These are phyloP conservation scores for Plasmodium yoelii DNA, from an alignment of 169 alveolate genomes.

Conservation along the genomic window DNA sequence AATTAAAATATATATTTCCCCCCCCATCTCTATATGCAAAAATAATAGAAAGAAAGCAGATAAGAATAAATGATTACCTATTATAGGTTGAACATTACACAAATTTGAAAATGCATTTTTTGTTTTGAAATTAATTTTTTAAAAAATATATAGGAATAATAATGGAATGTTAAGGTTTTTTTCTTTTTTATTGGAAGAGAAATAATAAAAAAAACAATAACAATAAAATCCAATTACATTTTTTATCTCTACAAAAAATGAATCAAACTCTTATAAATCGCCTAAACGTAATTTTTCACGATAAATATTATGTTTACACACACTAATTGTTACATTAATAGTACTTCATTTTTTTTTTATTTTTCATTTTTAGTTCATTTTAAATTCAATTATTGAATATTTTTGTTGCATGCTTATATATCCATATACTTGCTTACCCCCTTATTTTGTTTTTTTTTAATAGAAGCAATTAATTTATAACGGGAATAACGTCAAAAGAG, in stretches of 20 bases:
- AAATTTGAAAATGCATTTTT: conserved; percentile 10
- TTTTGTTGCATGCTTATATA: too few species aligned
- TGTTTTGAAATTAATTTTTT: conserved; percentile 7
- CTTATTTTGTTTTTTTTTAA: conserved; percentile 11
- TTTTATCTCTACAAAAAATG: conserved; percentile 32
- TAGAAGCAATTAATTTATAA: conserved; percentile 57
- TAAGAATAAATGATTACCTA: neutral
- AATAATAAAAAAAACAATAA: neutral
- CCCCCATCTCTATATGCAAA: too few species aligned
- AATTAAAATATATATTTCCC: too few species aligned
- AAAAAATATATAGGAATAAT: conserved; percentile 15
- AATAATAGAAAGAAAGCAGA: too few species aligned
- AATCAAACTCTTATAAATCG: conserved; percentile 59
- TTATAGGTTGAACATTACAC: conserved; percentile 10
- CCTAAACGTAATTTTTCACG: conserved; percentile 33
- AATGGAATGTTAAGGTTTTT: neutral
- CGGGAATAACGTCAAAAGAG: conserved; percentile 22
- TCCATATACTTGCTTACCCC: neutral
- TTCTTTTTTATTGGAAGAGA: neutral
- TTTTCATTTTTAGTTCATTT: too few species aligned
- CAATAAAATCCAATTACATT: conserved; percentile 4
- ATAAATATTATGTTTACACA: neutral
- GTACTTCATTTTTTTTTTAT: too few species aligned
- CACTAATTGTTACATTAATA: neutral
- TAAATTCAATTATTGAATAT: too few species aligned